phyloP scores from a whole-genome alignment of 202 grass and related monocot genomes.

The Zizania palustris region DNA sequence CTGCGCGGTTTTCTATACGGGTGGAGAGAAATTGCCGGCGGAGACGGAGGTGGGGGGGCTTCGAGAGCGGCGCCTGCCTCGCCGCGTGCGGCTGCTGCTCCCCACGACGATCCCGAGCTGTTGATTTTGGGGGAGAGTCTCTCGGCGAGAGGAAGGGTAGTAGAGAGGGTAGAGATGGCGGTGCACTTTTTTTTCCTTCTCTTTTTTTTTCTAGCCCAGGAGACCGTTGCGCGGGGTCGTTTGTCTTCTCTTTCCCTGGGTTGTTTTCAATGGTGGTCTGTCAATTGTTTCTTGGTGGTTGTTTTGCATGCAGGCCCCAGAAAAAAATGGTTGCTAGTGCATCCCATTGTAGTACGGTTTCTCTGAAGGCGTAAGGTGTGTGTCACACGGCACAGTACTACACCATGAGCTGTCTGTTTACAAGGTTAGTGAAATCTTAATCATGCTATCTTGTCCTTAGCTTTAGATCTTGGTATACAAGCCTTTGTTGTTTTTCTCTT shows the following conservation, averaged over 20 bases:
- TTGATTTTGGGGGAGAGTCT: constrained; percentile 25
- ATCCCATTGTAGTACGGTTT: too few species aligned
- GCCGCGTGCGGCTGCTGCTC: constrained; percentile 40
- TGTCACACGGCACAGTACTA: background rate
- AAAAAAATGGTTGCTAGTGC: too few species aligned
- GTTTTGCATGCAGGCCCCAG: constrained; percentile 26
- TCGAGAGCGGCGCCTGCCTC: constrained; percentile 48
- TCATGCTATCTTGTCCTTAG: background rate
- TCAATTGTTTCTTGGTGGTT: constrained; percentile 1
- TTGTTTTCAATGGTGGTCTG: constrained; percentile 33
- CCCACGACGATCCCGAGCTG: constrained; percentile 53
- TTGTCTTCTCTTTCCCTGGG: constrained; percentile 1
- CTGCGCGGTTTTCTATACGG: background rate
- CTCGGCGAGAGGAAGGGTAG: constrained; percentile 16
- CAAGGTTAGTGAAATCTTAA: background rate
- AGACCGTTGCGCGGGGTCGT: constrained; percentile 56
- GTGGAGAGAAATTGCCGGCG: background rate
- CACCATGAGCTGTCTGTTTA: background rate
- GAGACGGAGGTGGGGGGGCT: background rate
- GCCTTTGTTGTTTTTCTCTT: too few species aligned
- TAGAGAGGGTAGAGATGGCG: constrained; percentile 44
- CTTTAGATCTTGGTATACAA: background rate
- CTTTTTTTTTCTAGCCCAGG: background rate
- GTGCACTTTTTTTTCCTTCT: background rate
- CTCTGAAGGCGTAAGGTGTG: too few species aligned